Evolutionary conservation across 495 filamentous ascomycete genomes (phyloP), one percentile per base, ranked within the genome.

Genomic region (Neurospora pannonica): DNA sequence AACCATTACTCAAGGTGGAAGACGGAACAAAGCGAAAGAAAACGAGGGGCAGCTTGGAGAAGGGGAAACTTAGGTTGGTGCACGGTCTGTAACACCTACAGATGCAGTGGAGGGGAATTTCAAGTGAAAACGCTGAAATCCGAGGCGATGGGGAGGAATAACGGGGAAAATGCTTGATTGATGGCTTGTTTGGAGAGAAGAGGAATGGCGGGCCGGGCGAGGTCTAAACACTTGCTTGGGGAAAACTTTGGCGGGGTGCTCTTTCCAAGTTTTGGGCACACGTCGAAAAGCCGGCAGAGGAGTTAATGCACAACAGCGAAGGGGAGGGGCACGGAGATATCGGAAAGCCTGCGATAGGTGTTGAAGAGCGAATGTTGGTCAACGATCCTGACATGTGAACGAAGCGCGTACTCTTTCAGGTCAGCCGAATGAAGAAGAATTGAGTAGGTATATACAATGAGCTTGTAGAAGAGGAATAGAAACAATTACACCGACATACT

Each of bases 111-210:
- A 7, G 3, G 0, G 42, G 8, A 46, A 46, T 1, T 46, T n/a
- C 8, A 46, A 9, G 42, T 10, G 1, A 0, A 3, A 19, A 42
- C 0, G 8, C 8, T n/a, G 19, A 46, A n/a, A 0, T 1, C 0
- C 42, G 7, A 43, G 19, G 42, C 19, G 42, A 46, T 46, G 19
- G 7, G 40, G 17, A 19, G 40, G 17, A 1, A 43, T 43, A 0
- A 43, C 3, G 40, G 7, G 40, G 17, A 6, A 43, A 19, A 43
- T 43, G 40, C 0, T 43, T 43, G 5, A 7, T 42, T 0, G 39
- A 42, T 42, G 39, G 39, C 17, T 7, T 42, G 15, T 19, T 42
- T 42, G 15, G 15, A 19, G 17, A 19, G 17, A 43, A 19, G 7
- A 43, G 7, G 6, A 46, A n/a, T 9, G 42, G 42, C 2, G 39